Conservation (phyloP, 768 basidiomycete genomes). For the Russula griseocarnosa region DNA sequence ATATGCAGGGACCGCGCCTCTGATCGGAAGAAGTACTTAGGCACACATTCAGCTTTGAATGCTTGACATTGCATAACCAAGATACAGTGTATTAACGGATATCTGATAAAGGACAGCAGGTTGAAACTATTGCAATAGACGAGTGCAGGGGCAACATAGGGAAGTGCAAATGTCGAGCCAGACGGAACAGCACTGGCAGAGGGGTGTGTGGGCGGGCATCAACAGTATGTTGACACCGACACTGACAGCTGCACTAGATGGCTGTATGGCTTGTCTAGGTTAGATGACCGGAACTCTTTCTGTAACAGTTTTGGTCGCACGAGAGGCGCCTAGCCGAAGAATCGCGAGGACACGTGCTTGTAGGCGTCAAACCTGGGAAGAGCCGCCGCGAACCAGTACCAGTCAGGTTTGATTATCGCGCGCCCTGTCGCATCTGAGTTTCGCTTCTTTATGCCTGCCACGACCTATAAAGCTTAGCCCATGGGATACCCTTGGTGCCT, state of each 20-base stretch:
- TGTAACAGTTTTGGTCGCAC: neutral
- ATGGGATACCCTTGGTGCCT: neutral
- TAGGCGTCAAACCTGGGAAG: no score
- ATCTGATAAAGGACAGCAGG: neutral
- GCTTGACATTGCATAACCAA: neutral
- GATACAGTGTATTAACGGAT: neutral
- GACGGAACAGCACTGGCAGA: neutral
- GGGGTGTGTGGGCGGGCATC: no score
- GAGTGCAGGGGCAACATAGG: neutral
- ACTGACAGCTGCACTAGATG: no score
- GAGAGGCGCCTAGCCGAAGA: no score
- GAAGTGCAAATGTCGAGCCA: neutral
- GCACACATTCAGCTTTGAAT: neutral
- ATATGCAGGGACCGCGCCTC: neutral
- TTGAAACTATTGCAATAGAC: neutral
- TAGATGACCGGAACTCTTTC: no score
- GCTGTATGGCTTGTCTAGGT: no score
- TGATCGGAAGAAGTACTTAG: neutral
- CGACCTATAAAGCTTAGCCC: conserved; percentile 6
- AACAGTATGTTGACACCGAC: no score
- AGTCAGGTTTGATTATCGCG: neutral
- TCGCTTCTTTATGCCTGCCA: neutral
- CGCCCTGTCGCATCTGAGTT: neutral
- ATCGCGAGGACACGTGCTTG: neutral
- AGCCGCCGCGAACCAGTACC: no score